phyloP scores from a whole-genome alignment of 352 stramenopile genomes.

The Thraustochytrium striatum region DNA sequence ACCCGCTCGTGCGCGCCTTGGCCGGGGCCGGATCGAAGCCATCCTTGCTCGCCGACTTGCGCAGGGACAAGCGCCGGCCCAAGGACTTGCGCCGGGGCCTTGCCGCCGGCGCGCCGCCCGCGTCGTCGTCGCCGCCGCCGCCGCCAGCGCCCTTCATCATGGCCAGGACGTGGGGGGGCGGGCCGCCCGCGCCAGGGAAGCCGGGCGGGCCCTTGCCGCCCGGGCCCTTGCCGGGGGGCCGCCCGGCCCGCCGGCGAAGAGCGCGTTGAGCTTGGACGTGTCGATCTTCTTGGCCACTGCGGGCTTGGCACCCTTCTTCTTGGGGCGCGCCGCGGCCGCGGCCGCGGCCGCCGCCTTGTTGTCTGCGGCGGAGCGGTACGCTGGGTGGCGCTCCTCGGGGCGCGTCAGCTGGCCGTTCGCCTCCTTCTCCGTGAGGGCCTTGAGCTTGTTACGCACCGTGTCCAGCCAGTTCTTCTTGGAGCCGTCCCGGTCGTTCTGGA shows the following conservation, averaged over 20 bases:
- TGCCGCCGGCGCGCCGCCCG: too few relatives aligned
- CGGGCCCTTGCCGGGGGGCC: not conserved
- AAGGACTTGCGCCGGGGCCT: too few relatives aligned
- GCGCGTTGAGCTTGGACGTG: not conserved
- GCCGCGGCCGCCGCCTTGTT: not conserved
- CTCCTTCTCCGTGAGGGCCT: slow-evolving; percentile 51
- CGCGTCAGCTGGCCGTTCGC: slow-evolving; percentile 1
- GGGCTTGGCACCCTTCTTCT: slow-evolving; percentile 16
- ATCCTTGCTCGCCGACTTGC: too few relatives aligned
- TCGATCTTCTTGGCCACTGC: slow-evolving; percentile 27
- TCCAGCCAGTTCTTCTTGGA: slow-evolving; percentile 46
- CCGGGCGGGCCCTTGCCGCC: not conserved
- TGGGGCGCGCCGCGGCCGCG: not conserved
- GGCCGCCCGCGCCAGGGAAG: not conserved
- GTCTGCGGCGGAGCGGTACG: slow-evolving; percentile 25
- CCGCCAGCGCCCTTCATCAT: slow-evolving; percentile 14
- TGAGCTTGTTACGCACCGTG: slow-evolving; percentile 50
- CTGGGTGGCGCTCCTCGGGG: slow-evolving; percentile 47
- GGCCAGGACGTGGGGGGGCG: not conserved
- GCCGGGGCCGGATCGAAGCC: too few relatives aligned
- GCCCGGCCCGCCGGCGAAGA: slow-evolving; percentile 36
- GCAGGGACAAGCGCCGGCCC: too few relatives aligned
- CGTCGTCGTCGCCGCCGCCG: not conserved
- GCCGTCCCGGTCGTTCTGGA: slow-evolving; percentile 36
- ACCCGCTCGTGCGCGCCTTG: too few relatives aligned